Evolutionary conservation across 768 basidiomycete species (phyloP).

Genomic region (Mycena epipterygia): DNA sequence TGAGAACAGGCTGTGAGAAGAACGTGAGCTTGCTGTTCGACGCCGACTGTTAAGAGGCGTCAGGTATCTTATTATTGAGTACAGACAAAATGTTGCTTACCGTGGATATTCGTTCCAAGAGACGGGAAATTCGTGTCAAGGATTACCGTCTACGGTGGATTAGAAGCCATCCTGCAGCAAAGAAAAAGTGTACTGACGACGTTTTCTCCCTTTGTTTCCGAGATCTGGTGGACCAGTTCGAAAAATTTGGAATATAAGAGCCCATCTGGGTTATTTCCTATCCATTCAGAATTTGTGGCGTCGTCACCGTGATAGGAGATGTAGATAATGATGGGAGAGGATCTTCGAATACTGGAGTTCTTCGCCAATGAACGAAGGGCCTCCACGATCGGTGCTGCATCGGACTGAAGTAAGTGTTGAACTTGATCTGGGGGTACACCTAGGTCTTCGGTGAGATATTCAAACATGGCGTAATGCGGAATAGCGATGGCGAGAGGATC

Average conservation of each 20-base stretch:
- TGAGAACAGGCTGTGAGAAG: background rate
- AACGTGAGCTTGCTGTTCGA: background rate
- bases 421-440: background rate
- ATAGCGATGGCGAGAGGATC: no score
- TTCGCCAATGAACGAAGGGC: background rate
- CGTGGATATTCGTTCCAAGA: background rate
- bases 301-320: background rate
- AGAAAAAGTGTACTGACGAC: background rate
- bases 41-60: background rate
- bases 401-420: background rate
- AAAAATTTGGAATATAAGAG: background rate
- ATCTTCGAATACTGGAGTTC: background rate
- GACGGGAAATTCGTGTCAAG: background rate
- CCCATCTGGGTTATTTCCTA: background rate
- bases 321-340: background rate
- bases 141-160: background rate
- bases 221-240: background rate
- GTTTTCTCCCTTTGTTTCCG: background rate
- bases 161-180: no score
- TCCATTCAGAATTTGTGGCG: background rate
- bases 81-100: background rate
- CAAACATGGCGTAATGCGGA: background rate
- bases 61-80: background rate
- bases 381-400: background rate
- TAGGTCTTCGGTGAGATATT: background rate